Evolutionary conservation across 305 asterid genomes (phyloP), one percentile per base, ranked within the genome.

Genomic region (Fraxinus paxiana): DNA sequence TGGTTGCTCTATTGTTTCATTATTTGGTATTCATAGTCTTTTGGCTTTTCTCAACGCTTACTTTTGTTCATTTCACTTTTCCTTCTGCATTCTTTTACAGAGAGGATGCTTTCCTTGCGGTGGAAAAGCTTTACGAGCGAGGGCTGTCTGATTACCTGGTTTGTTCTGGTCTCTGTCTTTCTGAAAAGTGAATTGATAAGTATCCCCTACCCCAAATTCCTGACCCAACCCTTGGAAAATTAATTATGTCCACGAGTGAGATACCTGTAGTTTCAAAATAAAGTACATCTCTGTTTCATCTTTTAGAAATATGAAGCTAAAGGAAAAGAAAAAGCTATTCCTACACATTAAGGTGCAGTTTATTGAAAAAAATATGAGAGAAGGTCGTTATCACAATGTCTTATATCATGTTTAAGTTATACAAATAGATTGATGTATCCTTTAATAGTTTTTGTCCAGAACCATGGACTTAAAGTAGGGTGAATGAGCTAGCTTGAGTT

Each of bases 91-190:
- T 37, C 13, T 54, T 83, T 72, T 86, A 88, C 95, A 96, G 99
- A 72, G 83, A 82, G 18, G 97, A 94, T 73, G 92, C 82, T 76
- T 82, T 90, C 74, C 82, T 88, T 77, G 87, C 87, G 48, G 86
- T 92, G 82, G 97, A 92, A 85, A 90, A 90, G 88, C 87, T 94
- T 82, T 96, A 88, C 54, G 98, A 96, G 84, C 90, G 88, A 82
- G 98, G 97, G 69, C 87, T 96, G 43, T 89, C 97, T 80, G 98
- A 96, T 88, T 96, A 96, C 83, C 89, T 92, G 96, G 99, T 96
- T 80, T 30, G 97, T 86, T 85, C 63, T 54, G 65, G 24, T n/a
- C 24, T n/a, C 65, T 5, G 18, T 54, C 24, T 51, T 51, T 51
- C 24, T 51, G 24, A n/a, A 51, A 51, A 51, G 2, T 51, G 24